Conservation (phyloP, 495 filamentous ascomycete species). For the Cercophora samala region DNA sequence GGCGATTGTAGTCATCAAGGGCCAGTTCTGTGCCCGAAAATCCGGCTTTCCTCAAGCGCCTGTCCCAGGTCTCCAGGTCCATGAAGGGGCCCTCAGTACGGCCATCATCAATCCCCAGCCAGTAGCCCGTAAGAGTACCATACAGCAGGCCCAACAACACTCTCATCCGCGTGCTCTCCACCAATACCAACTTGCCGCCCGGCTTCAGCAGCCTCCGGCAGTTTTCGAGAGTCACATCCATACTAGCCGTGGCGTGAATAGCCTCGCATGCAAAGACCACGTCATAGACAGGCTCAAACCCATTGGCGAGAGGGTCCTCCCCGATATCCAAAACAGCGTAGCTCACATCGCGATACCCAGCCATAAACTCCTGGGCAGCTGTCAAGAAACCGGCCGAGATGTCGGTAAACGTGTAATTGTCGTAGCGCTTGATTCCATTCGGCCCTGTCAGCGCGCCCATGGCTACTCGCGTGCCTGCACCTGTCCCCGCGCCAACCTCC, state of each 20-base stretch:
- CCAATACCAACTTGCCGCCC: constrained; percentile 47
- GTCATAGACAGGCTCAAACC: constrained; percentile 46
- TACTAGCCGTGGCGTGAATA: constrained; percentile 46
- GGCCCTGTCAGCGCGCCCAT: too few relatives aligned
- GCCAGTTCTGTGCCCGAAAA: constrained; percentile 26
- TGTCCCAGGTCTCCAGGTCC: constrained; percentile 36
- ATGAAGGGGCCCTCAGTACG: constrained; percentile 34
- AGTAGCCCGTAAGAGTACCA: constrained; percentile 48
- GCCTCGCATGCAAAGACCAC: constrained; percentile 42
- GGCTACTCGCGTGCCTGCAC: too few relatives aligned
- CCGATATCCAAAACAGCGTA: constrained; percentile 47
- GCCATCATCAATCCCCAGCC: constrained; percentile 44
- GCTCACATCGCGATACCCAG: constrained; percentile 36
- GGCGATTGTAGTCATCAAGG: too few relatives aligned
- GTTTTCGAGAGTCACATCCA: constrained; percentile 41
- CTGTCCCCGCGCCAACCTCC: too few relatives aligned
- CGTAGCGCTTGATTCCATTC: too few relatives aligned
- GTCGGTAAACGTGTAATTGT: constrained; percentile 48
- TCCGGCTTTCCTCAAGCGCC: constrained; percentile 32
- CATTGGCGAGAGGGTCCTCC: constrained; percentile 37
- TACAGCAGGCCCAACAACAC: constrained; percentile 30
- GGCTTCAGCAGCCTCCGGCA: constrained; percentile 45
- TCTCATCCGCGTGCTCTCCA: constrained; percentile 40
- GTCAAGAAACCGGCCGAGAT: constrained; percentile 43
- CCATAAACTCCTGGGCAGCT: constrained; percentile 22